Evolutionary conservation across 75 land plant species (phyloP), one percentile per base, ranked within the genome.

Genomic region (Pseudotsuga menziesii): DNA sequence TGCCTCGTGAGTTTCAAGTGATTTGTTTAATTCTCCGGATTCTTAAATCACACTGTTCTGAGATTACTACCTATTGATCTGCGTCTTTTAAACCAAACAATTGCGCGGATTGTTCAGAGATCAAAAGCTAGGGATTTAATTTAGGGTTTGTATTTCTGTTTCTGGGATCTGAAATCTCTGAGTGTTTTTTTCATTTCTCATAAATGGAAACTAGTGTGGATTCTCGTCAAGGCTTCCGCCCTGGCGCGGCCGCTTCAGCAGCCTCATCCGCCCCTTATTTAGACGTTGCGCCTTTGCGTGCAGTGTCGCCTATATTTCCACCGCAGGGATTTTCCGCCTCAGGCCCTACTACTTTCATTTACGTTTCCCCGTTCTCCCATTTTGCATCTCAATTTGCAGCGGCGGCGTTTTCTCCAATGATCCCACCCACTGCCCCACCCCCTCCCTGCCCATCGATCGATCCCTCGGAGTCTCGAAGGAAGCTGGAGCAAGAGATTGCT

Each of bases 231-330:
- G 54, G 54, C 54, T 48, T 48, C 54, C 54, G 54, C 54, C 54
- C 54, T 2, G 11, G 54, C 54, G 54, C 9, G 12, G 54, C 54
- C 54, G 54, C 54, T 48, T 48, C 54, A 9, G 48, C 72, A 7
- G 44, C 25, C n/a, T 69, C 72, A 2, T 22, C 14, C 4, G 52
- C 52, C 13, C 48, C 75, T 12, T 83, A 84, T 25, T 67, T 87
- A n/a, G 79, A 84, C 78, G 84, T 89, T 20, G 79, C 81, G 57
- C 89, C 91, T 3, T 16, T 90, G 55, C 82, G 91, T 4, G 41
- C 60, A 12, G 63, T 90, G 56, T 57, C 75, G 4, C 91, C 91
- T 3, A 55, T 83, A 55, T 83, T 81, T 29, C 87, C 89, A 7
- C 60, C 75, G 2, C 48, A 64, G 4, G 71, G 81, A 4, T 36